Conservation (phyloP, 345 rosid genomes). For the Bruguiera gymnorhiza region DNA sequence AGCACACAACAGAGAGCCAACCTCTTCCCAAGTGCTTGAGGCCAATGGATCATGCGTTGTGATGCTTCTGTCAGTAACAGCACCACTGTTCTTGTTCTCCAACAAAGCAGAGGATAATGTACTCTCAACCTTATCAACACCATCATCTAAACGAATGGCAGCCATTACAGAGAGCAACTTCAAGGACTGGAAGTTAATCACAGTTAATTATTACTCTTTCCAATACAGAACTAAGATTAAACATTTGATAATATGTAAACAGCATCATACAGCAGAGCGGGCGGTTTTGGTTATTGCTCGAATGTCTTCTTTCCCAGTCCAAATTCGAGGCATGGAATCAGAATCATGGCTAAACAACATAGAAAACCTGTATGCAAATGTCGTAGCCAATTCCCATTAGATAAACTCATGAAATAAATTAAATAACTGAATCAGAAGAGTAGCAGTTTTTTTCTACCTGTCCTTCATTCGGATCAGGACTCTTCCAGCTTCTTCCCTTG, state of each 20-base stretch:
- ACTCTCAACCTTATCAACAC: slow-evolving; percentile 65
- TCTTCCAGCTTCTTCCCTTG: slow-evolving; percentile 89
- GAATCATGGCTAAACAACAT: slow-evolving; percentile 85
- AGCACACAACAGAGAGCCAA: slow-evolving; percentile 26
- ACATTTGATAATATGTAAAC: slow-evolving; percentile 2
- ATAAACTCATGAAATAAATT: slow-evolving; percentile 9
- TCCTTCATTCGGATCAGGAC: slow-evolving; percentile 90
- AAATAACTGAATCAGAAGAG: slow-evolving; percentile 13
- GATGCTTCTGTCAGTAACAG: slow-evolving; percentile 51
- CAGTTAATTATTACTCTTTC: not conserved
- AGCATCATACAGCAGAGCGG: slow-evolving; percentile 70
- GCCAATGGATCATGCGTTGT: slow-evolving; percentile 71
- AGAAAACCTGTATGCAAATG: slow-evolving; percentile 61
- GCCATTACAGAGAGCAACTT: slow-evolving; percentile 88
- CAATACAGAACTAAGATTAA: not conserved
- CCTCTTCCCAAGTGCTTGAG: slow-evolving; percentile 96
- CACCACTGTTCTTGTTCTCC: slow-evolving; percentile 40
- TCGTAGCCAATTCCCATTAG: slow-evolving; percentile 19
- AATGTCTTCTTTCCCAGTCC: slow-evolving; percentile 99
- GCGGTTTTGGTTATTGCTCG: slow-evolving; percentile 88
- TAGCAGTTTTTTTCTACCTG: slow-evolving; percentile 42
- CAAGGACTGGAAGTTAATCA: slow-evolving; percentile 57
- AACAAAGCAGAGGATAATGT: slow-evolving; percentile 55
- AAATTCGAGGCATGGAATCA: slow-evolving; percentile 97
- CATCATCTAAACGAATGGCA: slow-evolving; percentile 73